phyloP scores from a whole-genome alignment of 129 eudicot genomes.

The Chrysanthemum lavandulifolium region DNA sequence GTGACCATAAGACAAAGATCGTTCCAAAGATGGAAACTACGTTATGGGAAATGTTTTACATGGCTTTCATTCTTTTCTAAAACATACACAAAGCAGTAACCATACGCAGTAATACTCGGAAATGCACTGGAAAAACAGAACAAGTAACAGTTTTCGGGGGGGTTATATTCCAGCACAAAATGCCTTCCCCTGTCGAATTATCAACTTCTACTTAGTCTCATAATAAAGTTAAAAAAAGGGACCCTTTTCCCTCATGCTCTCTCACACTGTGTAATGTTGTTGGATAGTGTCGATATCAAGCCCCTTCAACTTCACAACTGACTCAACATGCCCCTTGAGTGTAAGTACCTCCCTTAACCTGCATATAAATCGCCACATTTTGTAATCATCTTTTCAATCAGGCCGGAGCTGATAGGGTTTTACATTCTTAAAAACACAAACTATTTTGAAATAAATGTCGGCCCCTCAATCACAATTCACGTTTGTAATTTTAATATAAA shows the following conservation, averaged over 20 bases:
- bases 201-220: slow-evolving; percentile 35
- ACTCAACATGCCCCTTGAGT: slow-evolving; percentile 92
- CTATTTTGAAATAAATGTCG: neutral
- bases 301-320: slow-evolving; percentile 94
- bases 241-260: neutral
- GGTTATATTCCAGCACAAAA: slow-evolving; percentile 31
- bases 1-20: neutral
- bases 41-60: slow-evolving; percentile 27
- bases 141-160: slow-evolving; percentile 31
- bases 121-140: slow-evolving; percentile 28
- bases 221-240: slow-evolving; percentile 24
- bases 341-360: slow-evolving; percentile 95
- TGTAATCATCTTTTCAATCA: neutral
- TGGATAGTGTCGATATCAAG: slow-evolving; percentile 85
- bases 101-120: slow-evolving; percentile 23
- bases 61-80: slow-evolving; percentile 30
- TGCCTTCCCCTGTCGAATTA: slow-evolving; percentile 32
- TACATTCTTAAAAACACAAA: neutral
- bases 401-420: too few species aligned
- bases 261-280: slow-evolving; percentile 88
- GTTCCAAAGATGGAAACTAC: slow-evolving; percentile 9
- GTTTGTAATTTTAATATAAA: too few species aligned
- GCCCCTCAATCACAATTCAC: too few species aligned
- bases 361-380: neutral
- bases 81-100: slow-evolving; percentile 23